Percentiles rank a stretch among this genome's conserved stretches.
Conservation (phyloP, 2,329 filamentous ascomycete genomes). For the Ophiostoma himal-ulmi region DNA sequence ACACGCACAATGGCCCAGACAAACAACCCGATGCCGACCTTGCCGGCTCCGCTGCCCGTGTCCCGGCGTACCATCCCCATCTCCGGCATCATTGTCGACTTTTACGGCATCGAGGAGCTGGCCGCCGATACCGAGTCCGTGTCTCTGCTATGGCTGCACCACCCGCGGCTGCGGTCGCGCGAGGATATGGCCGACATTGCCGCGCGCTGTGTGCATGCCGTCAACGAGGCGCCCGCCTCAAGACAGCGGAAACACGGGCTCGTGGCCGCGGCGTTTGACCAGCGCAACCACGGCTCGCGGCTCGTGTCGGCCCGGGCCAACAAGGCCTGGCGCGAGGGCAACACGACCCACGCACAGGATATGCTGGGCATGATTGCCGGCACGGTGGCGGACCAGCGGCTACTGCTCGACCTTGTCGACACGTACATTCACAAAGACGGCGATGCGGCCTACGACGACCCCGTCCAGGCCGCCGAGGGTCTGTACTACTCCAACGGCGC, state of each 20-base stretch:
- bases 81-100: conserved; percentile 68
- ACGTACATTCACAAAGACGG: conserved; percentile 33
- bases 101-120: conserved; percentile 77
- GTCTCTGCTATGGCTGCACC: conserved; percentile 85
- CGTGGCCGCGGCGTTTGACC: conserved; percentile 81
- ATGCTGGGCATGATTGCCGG: conserved; percentile 76
- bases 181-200: conserved; percentile 72
- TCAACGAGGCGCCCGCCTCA: conserved; percentile 30
- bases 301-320: conserved; percentile 64
- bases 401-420: conserved; percentile 71
- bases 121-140: conserved; percentile 46
- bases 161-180: conserved; percentile 67
- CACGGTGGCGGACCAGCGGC: conserved; percentile 67
- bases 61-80: conserved; percentile 65
- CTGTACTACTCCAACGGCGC: conserved; percentile 8
- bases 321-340: conserved; percentile 71
- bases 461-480: background rate
- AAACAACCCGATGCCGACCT: conserved; percentile 24
- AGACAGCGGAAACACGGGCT: conserved; percentile 38
- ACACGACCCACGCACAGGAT: conserved; percentile 77
- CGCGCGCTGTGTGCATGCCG: conserved; percentile 59
- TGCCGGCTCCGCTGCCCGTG: conserved; percentile 42
- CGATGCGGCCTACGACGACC: conserved; percentile 10
- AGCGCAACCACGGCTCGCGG: conserved; percentile 82
- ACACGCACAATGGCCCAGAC: conserved; percentile 20